Base-by-base conservation (phyloP, 2,329 filamentous ascomycete species). In the Fusarium sp. region DNA sequence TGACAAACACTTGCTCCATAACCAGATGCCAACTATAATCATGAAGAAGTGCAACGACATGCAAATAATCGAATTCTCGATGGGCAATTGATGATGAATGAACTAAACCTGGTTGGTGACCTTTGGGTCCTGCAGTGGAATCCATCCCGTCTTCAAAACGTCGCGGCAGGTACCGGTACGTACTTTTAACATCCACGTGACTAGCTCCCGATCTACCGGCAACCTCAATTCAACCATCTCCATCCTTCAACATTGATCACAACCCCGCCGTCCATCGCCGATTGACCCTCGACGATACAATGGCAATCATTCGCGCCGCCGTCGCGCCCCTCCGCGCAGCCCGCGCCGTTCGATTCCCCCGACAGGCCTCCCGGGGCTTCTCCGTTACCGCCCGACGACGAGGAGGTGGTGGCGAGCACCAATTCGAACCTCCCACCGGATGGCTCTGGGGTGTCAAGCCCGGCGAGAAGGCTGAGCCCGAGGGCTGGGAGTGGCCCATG, bases 391-490 rank as follows among this genome's bases (percentile, higher is more conserved):
- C 84, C 73, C 83, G 83, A 79, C 83, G 82, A 76, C 81, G 77
- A 75, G 83, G 83, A 75, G 83, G 83, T 72, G 83, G 82, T 77
- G 82, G 83, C 86, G 93, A 91, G 80, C 89, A 91, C 77, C 93
- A 95, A 83, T 99, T 95, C 85, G 97, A 99, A 78, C 92, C 95
- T 57, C 96, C 97, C 4, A 90, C 88, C 66, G 97, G 97, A 80
- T 98, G 95, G 94, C 91, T 99, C 80, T 98, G 94, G 84, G 95
- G 95, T 77, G 90, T 98, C 79, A 95, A 95, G 88, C 97, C 97
- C 39, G 95, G 95, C 73, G 94, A 98, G 91, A 97, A 98, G 88
- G 92, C 94, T 82, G 91, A 97, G 89, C 94, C 95, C 84, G 97
- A 99, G 87, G 97, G 96, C 62, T 99, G 97, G 97, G 97, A 99